Base-by-base conservation (phyloP, 176 grass and related monocot genomes). In the Triticum monococcum region DNA sequence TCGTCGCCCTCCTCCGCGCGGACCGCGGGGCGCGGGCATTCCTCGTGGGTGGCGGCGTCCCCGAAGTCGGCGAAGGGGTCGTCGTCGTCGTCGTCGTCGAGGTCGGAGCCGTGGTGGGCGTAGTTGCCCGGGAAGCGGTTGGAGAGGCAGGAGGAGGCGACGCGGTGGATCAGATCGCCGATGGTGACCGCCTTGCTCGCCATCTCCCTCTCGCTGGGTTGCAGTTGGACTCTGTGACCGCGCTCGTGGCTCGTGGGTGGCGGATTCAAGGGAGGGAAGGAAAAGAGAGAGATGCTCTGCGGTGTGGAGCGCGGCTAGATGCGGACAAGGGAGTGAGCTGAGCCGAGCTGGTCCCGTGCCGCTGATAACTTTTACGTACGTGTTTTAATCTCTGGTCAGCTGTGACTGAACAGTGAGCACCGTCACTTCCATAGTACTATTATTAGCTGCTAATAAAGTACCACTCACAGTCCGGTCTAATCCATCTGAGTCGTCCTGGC, bases 91-190 rank as follows among this genome's bases (percentile, higher is more conserved):
- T 68, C 75, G 45, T 6, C 56, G 56, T 93, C 91, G 71, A 78
- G 45, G 77, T 95, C 91, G 63, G 86, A 89, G 73, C 86, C 79
- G 61, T 89, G 66, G 25, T 90, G 20, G 1, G 62, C 62, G 86
- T 86, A 87, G 76, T 40, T 84, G 83, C 87, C 80, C 37, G 92
- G 92, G 30, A 98, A 54, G n/a, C 92, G 90, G 71, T 94, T 91
- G 68, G 97, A 93, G 86, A 98, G 92, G 88, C 94, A 98, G 50
- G 97, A 96, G 38, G 94, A 78, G 43, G 94, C 87, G 46, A 96
- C 94, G 3, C 97, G 94, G 33, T 98, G 93, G 86, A 98, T 90
- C 66, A 98, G 90, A 92, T 98, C 94, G 88, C 92, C 88, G 70
- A 98, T 87, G 77, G 89, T 91, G 16, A 84, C 81, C 31, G 87